These are phyloP conservation scores for Naumovozyma baii DNA, from an alignment of 805 yeast species.

Conservation along the genomic window DNA sequence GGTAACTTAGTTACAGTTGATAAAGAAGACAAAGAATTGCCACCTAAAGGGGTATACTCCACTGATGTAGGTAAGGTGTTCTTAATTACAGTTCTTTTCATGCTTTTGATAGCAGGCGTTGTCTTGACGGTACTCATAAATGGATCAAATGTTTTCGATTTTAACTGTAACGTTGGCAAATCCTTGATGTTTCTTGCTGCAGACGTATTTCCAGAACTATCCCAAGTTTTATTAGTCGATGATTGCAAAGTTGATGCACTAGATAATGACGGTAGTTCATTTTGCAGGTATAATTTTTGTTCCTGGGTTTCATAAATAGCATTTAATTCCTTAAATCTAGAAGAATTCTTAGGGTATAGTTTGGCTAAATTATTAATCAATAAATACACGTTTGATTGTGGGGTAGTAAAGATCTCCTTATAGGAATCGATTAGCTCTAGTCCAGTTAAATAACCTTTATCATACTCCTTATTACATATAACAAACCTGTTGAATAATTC, in stretches of 20 bases:
- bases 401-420: conserved; percentile 37
- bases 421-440: conserved; percentile 41
- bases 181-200: background rate
- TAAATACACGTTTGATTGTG: conserved; percentile 42
- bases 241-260: conserved; percentile 12
- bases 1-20: background rate
- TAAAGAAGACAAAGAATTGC: conserved; percentile 10
- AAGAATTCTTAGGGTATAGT: conserved; percentile 40
- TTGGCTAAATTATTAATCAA: conserved; percentile 54
- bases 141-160: conserved; percentile 12
- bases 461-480: conserved; percentile 40
- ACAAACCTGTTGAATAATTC: conserved; percentile 41
- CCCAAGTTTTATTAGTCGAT: conserved; percentile 26
- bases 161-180: conserved; percentile 29
- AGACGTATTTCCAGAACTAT: conserved; percentile 7
- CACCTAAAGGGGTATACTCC: background rate
- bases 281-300: conserved; percentile 13
- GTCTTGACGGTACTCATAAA: conserved; percentile 5
- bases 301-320: conserved; percentile 24
- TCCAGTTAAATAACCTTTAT: conserved; percentile 39
- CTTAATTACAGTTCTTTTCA: conserved; percentile 1
- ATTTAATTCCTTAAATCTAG: conserved; percentile 34
- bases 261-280: conserved; percentile 21
- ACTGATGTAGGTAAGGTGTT: background rate
- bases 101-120: background rate